Percentiles rank a stretch among this genome's conserved stretches.
phyloP scores from a whole-genome alignment of 176 grass and related monocot genomes.

The Oryza australiensis region DNA sequence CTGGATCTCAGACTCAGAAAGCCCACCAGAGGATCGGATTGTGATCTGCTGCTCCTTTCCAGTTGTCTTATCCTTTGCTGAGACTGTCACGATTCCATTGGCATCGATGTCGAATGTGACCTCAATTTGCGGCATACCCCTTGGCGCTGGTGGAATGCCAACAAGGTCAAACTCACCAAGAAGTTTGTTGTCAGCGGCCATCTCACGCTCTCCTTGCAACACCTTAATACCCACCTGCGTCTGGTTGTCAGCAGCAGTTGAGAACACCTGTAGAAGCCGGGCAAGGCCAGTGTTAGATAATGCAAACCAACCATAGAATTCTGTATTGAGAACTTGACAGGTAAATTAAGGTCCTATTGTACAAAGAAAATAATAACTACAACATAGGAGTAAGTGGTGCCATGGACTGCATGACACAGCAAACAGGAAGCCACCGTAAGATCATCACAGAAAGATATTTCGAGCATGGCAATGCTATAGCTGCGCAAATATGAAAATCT shows the following conservation, averaged over 20 bases:
- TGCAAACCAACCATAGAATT: background rate
- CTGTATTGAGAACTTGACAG: background rate
- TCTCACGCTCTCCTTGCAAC: slow-evolving; percentile 53
- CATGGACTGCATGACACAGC: background rate
- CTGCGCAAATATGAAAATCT: background rate
- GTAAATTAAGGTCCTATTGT: background rate
- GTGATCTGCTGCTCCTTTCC: slow-evolving; percentile 62
- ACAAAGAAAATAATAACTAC: background rate
- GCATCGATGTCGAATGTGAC: slow-evolving; percentile 61
- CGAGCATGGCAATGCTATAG: no score
- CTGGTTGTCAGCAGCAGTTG: slow-evolving; percentile 60
- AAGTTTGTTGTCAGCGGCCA: slow-evolving; percentile 51
- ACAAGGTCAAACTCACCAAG: slow-evolving; percentile 54
- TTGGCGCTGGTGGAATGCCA: slow-evolving; percentile 45
- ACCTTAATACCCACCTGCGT: slow-evolving; percentile 43
- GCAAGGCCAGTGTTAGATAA: background rate
- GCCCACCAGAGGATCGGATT: slow-evolving; percentile 43
- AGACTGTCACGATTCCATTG: slow-evolving; percentile 48
- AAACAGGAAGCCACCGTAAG: background rate
- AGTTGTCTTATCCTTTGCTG: slow-evolving; percentile 49
- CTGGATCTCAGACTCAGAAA: slow-evolving; percentile 48
- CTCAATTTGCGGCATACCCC: slow-evolving; percentile 44
- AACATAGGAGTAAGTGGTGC: background rate
- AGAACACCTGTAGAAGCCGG: slow-evolving; percentile 36
- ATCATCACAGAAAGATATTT: background rate